Base-by-base conservation (phyloP, 2,329 filamentous ascomycete genomes). In the Colletotrichum limetticola region DNA sequence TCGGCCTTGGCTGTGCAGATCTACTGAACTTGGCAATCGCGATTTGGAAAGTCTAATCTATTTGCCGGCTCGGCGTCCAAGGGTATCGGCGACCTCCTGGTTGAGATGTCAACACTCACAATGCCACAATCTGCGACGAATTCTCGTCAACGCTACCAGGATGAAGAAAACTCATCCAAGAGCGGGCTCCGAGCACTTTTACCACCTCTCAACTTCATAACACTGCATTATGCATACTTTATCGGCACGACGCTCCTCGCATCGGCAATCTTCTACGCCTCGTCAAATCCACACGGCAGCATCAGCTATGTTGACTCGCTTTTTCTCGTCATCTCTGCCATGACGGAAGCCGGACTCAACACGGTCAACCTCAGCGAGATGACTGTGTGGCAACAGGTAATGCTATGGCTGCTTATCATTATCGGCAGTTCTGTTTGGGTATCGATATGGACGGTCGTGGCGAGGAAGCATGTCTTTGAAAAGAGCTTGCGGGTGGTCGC, bases 201-300 rank as follows among this genome's bases (percentile, higher is more conserved):
- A 14, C 86, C 86, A 11, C 83, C 85, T 5, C 79, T 90, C 73
- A 91, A 91, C 76, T 92, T 90, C 79, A 88, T 92, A 76, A 90
- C 89, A 2, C 77, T 93, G 6, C 92, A 94, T 78, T 93, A 93
- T 81, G 79, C 86, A 63, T 94, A 93, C 81, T 94, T 94, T 79
- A 84, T 92, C 73, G 72, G 82, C 12, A 87, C 87, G 7, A 86
- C 85, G 64, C 78, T 93, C 6, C 35, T 92, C 24, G 85, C 84
- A 64, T 91, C 91, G 16, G 75, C 89, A 70, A 86, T 94, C 64
- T 91, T 93, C 77, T 94, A 88, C 86, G 86, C 84, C 9, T 84
- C 87, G 0, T 90, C 89, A 0, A 85, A 84, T 1, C 88, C 89
- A 0, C 78, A 81, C 22, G 79, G 82, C 65, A 88, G 84, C 74